Base-by-base conservation (phyloP, 306 rosid species). In the Myrica gale region DNA sequence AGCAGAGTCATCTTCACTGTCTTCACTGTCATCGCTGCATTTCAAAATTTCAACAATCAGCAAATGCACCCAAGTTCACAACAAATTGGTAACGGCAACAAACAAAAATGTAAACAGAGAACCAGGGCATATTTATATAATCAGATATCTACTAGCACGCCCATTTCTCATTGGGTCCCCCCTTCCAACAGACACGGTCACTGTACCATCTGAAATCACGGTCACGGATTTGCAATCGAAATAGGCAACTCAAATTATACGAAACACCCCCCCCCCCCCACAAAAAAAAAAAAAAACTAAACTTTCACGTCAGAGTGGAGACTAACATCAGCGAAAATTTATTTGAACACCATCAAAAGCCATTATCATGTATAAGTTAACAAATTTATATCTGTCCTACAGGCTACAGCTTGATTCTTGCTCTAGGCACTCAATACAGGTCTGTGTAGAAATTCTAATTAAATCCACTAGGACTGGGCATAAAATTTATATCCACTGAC, bases 11-110 rank as follows among this genome's bases (percentile, higher is more conserved):
- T 86, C 96, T 41, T 89, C 97, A 21, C 97, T 83, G 71, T 87
- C 96, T 37, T 76, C 97, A 51, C 97, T 94, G 58, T 88, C 97
- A 66, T 95, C 99, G 76, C 99, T 92, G 87, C 85, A 86, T 62
- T 57, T 67, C 41, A 16, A 71, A n/a, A 67, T 1, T 41, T 26
- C 23, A 70, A 13, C 56, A 62, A 50, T 61, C 51, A 44, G 10
- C 54, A 12, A 20, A 56, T 10, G n/a, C 3, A 50, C 52, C 6
- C 46, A 23, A 15, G 19, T 46, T 53, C 43, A 56, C 26, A 32
- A 4, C 37, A 54, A 16, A 70, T 15, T 5, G 15, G 45, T 41
- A 67, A 16, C 32, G 8, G 51, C 51, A 47, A 7, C 32, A 19
- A 72, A n/a, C 1, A 53, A 15, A 41, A 20, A 45, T 47, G 67